Conservation (phyloP, 192 early-diverging fungal genomes). For the Thamnidium elegans region DNA sequence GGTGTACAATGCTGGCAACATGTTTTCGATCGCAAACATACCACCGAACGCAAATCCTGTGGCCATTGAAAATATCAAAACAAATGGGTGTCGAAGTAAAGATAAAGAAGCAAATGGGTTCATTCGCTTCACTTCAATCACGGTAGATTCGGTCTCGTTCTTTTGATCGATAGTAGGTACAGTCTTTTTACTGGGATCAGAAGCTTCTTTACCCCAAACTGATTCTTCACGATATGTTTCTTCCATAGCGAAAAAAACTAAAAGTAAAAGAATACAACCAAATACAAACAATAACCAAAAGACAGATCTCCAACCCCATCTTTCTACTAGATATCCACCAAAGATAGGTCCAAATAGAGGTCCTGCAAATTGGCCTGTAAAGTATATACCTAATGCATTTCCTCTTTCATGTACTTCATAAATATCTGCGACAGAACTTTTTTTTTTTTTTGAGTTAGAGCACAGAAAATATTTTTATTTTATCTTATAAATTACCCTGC, state of each 20-base stretch:
- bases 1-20: conserved; percentile 30
- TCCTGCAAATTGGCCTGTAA: conserved; percentile 32
- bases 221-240: conserved; percentile 37
- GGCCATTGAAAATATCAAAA: conserved; percentile 39
- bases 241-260: conserved; percentile 30
- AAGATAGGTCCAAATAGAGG: conserved; percentile 40
- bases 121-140: conserved; percentile 31
- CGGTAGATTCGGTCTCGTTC: neutral
- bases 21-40: conserved; percentile 48
- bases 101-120: conserved; percentile 9
- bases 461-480: neutral
- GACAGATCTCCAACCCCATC: conserved; percentile 12
- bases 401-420: conserved; percentile 36
- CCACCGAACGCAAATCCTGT: conserved; percentile 46
- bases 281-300: conserved; percentile 18
- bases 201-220: neutral
- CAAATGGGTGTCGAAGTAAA: conserved; percentile 43
- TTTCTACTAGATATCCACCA: conserved; percentile 25
- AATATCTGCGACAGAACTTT: conserved; percentile 37
- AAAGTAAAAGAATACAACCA: conserved; percentile 6
- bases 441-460: neutral
- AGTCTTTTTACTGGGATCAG: neutral
- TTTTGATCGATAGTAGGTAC: neutral
- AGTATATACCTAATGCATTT: conserved; percentile 30
- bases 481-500: conserved; percentile 39